A percentile compares a stretch with the other conserved stretches of the same genome.
phyloP scores from a whole-genome alignment of 495 filamentous ascomycete species.

The Rhizodiscina lignyota region DNA sequence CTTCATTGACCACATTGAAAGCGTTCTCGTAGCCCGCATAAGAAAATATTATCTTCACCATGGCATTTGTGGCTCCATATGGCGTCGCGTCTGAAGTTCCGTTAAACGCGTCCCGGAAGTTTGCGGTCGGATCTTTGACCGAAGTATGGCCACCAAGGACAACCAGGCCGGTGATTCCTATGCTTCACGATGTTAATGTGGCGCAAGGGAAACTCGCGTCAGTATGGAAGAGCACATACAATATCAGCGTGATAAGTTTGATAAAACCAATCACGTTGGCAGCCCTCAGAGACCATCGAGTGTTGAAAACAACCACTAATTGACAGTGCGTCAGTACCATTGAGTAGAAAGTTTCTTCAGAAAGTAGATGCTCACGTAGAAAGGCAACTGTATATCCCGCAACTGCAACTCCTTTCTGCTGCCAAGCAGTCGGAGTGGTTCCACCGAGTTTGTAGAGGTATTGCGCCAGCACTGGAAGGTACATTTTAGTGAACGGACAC shows the following conservation, averaged over 20 bases:
- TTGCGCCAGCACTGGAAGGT: slow-evolving; percentile 55
- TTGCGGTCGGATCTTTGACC: slow-evolving; percentile 36
- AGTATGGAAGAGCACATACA: too few species aligned
- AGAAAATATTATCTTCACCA: slow-evolving; percentile 51
- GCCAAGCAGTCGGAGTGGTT: slow-evolving; percentile 12
- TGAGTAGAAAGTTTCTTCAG: too few species aligned
- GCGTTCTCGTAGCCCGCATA: slow-evolving; percentile 52
- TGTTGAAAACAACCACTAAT: slow-evolving; percentile 4
- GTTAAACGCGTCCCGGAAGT: slow-evolving; percentile 51
- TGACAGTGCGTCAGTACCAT: too few species aligned
- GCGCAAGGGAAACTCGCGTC: too few species aligned
- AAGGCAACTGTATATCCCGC: not conserved
- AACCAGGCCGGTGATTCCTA: slow-evolving; percentile 14
- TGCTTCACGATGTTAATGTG: too few species aligned
- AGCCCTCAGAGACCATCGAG: not conserved
- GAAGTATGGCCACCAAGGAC: slow-evolving; percentile 38
- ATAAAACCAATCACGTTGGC: not conserved
- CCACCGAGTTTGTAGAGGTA: slow-evolving; percentile 28
- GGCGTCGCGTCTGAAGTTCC: too few species aligned
- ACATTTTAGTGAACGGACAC: slow-evolving; percentile 36
- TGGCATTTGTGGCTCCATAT: slow-evolving; percentile 43
- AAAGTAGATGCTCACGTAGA: too few species aligned
- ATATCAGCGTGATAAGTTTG: slow-evolving; percentile 1
- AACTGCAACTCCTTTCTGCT: slow-evolving; percentile 2
- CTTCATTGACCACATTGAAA: slow-evolving; percentile 33